These are phyloP conservation scores for Xylona heveae DNA, from an alignment of 495 filamentous ascomycete species.

Conservation along the genomic window DNA sequence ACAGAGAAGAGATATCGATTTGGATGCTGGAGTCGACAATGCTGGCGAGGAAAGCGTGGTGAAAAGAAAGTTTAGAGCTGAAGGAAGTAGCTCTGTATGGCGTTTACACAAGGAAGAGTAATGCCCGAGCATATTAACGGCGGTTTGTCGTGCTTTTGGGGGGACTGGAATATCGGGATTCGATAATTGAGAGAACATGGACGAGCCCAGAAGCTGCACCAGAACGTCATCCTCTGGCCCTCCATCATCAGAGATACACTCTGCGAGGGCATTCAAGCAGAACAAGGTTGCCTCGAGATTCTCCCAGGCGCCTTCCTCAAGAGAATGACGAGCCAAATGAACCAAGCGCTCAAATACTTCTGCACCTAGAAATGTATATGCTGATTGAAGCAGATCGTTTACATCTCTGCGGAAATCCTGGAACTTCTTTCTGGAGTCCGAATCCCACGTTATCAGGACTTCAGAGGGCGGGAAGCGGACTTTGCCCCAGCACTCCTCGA, in stretches of 20 bases:
- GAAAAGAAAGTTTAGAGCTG: slow-evolving; percentile 67
- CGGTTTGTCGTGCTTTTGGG: slow-evolving; percentile 50
- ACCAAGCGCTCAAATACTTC: slow-evolving; percentile 50
- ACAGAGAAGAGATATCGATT: slow-evolving; percentile 61
- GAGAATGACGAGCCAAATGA: slow-evolving; percentile 33
- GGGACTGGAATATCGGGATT: slow-evolving; percentile 33
- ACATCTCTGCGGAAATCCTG: slow-evolving; percentile 62
- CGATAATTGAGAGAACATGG: slow-evolving; percentile 37
- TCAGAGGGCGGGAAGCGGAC: slow-evolving; percentile 33
- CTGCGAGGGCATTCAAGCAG: slow-evolving; percentile 55
- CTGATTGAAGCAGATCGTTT: slow-evolving; percentile 55
- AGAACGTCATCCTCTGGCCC: slow-evolving; percentile 42
- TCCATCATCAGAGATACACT: slow-evolving; percentile 50
- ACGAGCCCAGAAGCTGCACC: slow-evolving; percentile 42
- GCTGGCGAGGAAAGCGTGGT: slow-evolving; percentile 41
- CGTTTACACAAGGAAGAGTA: slow-evolving; percentile 70
- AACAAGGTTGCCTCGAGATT: slow-evolving; percentile 65
- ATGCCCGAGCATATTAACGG: slow-evolving; percentile 52
- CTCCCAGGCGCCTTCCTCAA: slow-evolving; percentile 41
- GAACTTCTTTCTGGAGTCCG: slow-evolving; percentile 49
- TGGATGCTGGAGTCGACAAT: slow-evolving; percentile 51
- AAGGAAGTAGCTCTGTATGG: slow-evolving; percentile 44
- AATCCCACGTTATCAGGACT: slow-evolving; percentile 36
- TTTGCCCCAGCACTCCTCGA: slow-evolving; percentile 39
- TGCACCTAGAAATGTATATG: slow-evolving; percentile 48